Evolutionary conservation across 225 moss, liverwort and hornwort genomes (phyloP), one percentile per base, ranked within the genome.

Genomic region (Takakia lepidozioides): DNA sequence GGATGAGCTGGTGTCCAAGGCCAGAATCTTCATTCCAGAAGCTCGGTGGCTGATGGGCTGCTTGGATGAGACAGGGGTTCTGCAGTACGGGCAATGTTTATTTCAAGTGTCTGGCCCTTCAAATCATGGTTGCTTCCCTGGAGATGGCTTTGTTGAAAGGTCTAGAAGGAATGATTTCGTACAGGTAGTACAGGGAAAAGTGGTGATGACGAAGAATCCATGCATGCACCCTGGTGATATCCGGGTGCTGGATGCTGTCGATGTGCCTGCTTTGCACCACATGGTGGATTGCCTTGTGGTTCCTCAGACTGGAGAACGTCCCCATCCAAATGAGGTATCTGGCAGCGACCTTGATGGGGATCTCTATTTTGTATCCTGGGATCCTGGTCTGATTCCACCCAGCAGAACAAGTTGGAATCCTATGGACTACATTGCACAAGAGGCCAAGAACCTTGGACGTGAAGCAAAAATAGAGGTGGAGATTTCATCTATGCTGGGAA

Each of bases 341-440:
- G 95, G 95, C 16, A 90, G 90, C 59, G 95, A 98, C 57, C 55
- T 98, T 8, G 95, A 98, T 48, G 95, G 95, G 10, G 95, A 98
- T 51, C 51, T 90, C 0, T 98, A 87, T 49, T 98, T 98, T 46
- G 78, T 75, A 34, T 74, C 68, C 56, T 98, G 95, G 95, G 90
- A 98, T 58, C 46, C 52, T n/a, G 54, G 58, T 18, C 59, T 98
- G 15, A 54, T 98, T 36, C 95, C 95, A 10, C 84, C 90, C 0
- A 65, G 76, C 60, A 73, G 86, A 49, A 27, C 46, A 19, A 87
- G 95, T 59, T 68, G 53, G 64, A 64, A 60, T 10, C 95, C 90
- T 14, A 90, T 90, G 95, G 67, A 70, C 17, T 87, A 82, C 36
- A 54, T 9, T 16, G 30, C 69, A 0, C 27, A 63, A 10, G 52